These are phyloP conservation scores for Boletus pseudopeckii DNA, from an alignment of 768 basidiomycete species.

Conservation along the genomic window DNA sequence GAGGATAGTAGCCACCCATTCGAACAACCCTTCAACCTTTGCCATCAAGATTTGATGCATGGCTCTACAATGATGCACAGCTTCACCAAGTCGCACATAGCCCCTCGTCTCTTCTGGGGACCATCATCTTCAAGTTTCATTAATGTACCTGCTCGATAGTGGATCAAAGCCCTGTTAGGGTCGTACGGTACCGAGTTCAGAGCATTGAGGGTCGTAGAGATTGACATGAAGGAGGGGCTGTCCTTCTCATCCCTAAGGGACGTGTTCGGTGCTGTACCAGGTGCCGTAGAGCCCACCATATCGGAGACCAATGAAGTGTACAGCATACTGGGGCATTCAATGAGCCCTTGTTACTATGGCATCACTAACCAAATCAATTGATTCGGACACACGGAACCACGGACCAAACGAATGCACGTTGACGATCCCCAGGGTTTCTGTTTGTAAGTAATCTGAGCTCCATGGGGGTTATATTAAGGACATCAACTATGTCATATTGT, in stretches of 20 bases:
- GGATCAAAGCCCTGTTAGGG: constrained; percentile 38
- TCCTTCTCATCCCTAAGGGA: constrained; percentile 9
- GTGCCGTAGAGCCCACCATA: constrained; percentile 4
- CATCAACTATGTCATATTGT: too few species aligned
- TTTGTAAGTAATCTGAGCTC: too few species aligned
- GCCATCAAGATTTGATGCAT: constrained; percentile 27
- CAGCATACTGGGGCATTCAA: constrained; percentile 35
- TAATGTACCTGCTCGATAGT: constrained; percentile 32
- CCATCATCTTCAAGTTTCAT: constrained; percentile 39
- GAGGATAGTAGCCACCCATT: constrained; percentile 39
- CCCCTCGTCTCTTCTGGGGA: constrained; percentile 41
- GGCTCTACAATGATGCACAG: constrained; percentile 28
- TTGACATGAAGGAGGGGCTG: too few species aligned
- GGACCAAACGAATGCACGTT: constrained; percentile 34
- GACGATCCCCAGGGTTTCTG: constrained; percentile 37
- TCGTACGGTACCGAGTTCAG: constrained; percentile 42
- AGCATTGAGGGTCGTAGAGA: too few species aligned
- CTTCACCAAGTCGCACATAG: constrained; percentile 40
- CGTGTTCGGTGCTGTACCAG: neutral
- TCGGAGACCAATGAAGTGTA: constrained; percentile 26
- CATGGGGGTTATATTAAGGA: too few species aligned
- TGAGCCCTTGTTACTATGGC: too few species aligned
- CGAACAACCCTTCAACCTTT: constrained; percentile 39
- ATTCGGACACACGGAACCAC: too few species aligned
- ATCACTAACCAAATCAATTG: too few species aligned